A percentile compares a stretch with the other conserved stretches of the same genome.
These are phyloP conservation scores for Brassica napus DNA, from an alignment of 345 rosid genomes.

Conservation along the genomic window DNA sequence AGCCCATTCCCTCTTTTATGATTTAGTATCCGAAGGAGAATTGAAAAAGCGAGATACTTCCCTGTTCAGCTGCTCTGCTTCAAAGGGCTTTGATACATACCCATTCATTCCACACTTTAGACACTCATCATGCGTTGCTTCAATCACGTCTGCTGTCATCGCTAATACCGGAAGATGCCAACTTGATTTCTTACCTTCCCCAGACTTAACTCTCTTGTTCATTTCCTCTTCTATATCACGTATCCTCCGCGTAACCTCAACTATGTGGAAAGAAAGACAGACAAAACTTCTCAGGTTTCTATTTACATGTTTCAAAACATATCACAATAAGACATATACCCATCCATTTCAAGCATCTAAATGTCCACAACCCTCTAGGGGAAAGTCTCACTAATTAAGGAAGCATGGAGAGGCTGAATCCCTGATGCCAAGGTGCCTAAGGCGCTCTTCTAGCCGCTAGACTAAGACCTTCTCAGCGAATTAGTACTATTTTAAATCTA, in stretches of 20 bases:
- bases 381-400: too few relatives aligned
- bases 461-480: too few relatives aligned
- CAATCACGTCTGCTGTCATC: conserved; percentile 96
- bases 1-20: conserved; percentile 7
- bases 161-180: conserved; percentile 78
- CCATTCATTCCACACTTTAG: conserved; percentile 75
- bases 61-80: conserved; percentile 74
- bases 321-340: neutral
- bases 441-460: too few relatives aligned
- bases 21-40: conserved; percentile 27
- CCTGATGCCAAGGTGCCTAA: too few relatives aligned
- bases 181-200: conserved; percentile 39
- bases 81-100: conserved; percentile 92
- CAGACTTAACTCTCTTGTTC: conserved; percentile 34
- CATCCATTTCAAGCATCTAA: too few relatives aligned
- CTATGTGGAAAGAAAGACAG: conserved; percentile 46
- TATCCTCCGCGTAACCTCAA: conserved; percentile 75
- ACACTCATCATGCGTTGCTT: conserved; percentile 82
- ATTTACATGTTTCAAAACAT: neutral
- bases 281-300: neutral
- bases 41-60: conserved; percentile 75
- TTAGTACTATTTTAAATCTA: too few relatives aligned
- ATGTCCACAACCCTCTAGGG: too few relatives aligned
- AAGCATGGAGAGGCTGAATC: too few relatives aligned
- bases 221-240: conserved; percentile 57